Conservation (phyloP, 2,329 filamentous ascomycete genomes). For the Davidsoniella virescens region DNA sequence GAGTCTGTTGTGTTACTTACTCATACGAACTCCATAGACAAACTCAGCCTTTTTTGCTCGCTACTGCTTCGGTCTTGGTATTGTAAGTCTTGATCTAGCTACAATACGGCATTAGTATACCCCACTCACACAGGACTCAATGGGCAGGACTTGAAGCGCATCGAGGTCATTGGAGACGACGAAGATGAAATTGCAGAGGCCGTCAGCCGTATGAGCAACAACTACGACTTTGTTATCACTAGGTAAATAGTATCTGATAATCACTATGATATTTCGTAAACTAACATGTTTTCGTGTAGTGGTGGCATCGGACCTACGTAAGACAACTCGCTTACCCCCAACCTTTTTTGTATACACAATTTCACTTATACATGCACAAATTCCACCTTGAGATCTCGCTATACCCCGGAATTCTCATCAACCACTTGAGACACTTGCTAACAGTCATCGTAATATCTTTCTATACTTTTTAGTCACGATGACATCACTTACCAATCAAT, state of each 20-base stretch:
- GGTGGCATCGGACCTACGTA: constrained; percentile 93
- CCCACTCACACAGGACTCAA: not conserved
- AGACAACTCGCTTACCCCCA: constrained; percentile 20
- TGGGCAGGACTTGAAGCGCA: constrained; percentile 51
- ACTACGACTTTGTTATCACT: constrained; percentile 90
- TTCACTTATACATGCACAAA: too few species aligned
- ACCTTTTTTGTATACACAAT: too few species aligned
- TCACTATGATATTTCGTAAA: not conserved
- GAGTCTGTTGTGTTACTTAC: not conserved
- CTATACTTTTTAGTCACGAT: constrained; percentile 50
- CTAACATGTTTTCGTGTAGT: constrained; percentile 23
- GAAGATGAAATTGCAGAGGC: constrained; percentile 82
- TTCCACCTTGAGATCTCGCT: too few species aligned
- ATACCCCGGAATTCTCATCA: too few species aligned
- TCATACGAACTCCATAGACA: constrained; percentile 7
- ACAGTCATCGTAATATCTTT: not conserved
- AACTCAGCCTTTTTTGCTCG: constrained; percentile 49
- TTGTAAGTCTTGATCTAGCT: constrained; percentile 26
- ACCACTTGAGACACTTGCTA: not conserved
- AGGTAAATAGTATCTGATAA: constrained; percentile 27
- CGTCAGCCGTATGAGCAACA: constrained; percentile 67
- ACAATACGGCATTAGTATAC: not conserved
- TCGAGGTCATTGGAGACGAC: constrained; percentile 90
- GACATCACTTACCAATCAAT: constrained; percentile 96
- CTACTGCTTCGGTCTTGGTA: constrained; percentile 46